Percentiles rank a stretch among this genome's conserved stretches.
Conservation (phyloP, 345 rosid species). For the Alliaria petiolata region DNA sequence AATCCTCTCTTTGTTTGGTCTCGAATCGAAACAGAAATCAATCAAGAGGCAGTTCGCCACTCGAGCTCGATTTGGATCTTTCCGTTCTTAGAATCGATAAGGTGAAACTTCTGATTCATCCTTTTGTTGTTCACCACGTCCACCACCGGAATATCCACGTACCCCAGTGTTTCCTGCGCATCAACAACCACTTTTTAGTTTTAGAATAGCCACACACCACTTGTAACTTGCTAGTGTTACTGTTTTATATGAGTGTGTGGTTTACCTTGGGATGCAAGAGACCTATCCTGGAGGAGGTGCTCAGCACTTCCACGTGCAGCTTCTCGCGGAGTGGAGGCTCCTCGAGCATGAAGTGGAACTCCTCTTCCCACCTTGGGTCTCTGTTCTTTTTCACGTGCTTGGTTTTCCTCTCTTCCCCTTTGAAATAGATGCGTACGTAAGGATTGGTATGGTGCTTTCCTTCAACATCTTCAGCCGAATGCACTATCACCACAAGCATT, state of each 20-base stretch:
- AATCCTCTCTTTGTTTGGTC: conserved; percentile 18
- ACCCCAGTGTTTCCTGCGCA: conserved; percentile 76
- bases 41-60: conserved; percentile 71
- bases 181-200: conserved; percentile 9
- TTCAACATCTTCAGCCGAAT: conserved; percentile 86
- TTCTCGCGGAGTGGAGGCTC: conserved; percentile 74
- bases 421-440: conserved; percentile 56
- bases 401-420: conserved; percentile 79
- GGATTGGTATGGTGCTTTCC: conserved; percentile 96
- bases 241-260: not conserved
- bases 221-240: conserved; percentile 1
- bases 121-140: conserved; percentile 86
- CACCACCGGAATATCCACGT: conserved; percentile 57
- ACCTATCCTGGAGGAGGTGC: conserved; percentile 78
- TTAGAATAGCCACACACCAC: not conserved
- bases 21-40: conserved; percentile 14
- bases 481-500: conserved; percentile 71
- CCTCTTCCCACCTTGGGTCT: conserved; percentile 96
- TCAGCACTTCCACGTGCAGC: conserved; percentile 75
- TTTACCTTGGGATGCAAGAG: conserved; percentile 84
- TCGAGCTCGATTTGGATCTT: conserved; percentile 78
- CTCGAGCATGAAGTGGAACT: conserved; percentile 65
- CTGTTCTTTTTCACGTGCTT: conserved; percentile 86
- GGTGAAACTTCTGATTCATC: conserved; percentile 83
- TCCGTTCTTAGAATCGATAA: conserved; percentile 91